Evolutionary conservation across 1,284 basidiomycete species (phyloP).

Genomic region (Sporisorium reilianum): DNA sequence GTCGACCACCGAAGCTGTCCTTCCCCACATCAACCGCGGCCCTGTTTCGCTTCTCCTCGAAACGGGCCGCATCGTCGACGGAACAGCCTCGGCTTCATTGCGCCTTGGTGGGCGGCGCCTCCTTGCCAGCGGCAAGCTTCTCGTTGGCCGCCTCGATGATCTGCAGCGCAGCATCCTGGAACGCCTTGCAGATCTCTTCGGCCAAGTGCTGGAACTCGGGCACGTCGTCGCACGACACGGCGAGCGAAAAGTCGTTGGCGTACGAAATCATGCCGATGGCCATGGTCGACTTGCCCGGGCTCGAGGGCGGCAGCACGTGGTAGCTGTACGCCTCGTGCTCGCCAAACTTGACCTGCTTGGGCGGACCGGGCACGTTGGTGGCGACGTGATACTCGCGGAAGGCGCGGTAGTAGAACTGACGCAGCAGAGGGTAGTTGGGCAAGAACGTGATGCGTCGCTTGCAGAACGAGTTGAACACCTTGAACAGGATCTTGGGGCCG

Average conservation of each 20-base stretch:
- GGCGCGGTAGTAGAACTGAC: slow-evolving; percentile 63
- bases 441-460: slow-evolving; percentile 57
- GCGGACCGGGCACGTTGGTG: slow-evolving; percentile 67
- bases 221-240: slow-evolving; percentile 67
- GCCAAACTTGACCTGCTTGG: slow-evolving; percentile 65
- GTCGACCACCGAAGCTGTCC: slow-evolving; percentile 31
- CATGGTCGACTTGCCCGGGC: slow-evolving; percentile 66
- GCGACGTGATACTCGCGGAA: slow-evolving; percentile 67
- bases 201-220: slow-evolving; percentile 61
- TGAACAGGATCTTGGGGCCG: slow-evolving; percentile 62
- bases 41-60: not conserved
- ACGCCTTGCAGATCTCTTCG: slow-evolving; percentile 61
- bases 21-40: slow-evolving; percentile 27
- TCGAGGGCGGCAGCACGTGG: slow-evolving; percentile 66
- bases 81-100: slow-evolving; percentile 49
- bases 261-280: slow-evolving; percentile 69
- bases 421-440: slow-evolving; percentile 63
- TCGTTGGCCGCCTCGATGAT: slow-evolving; percentile 61
- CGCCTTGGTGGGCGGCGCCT: slow-evolving; percentile 14
- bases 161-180: slow-evolving; percentile 60
- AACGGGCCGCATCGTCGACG: slow-evolving; percentile 27
- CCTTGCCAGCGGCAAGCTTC: slow-evolving; percentile 29
- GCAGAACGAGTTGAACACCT: slow-evolving; percentile 50
- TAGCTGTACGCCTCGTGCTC: slow-evolving; percentile 66
- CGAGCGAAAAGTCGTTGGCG: slow-evolving; percentile 64